Base-by-base conservation (phyloP, 2,329 filamentous ascomycete genomes). In the Aspergillus ruber region DNA sequence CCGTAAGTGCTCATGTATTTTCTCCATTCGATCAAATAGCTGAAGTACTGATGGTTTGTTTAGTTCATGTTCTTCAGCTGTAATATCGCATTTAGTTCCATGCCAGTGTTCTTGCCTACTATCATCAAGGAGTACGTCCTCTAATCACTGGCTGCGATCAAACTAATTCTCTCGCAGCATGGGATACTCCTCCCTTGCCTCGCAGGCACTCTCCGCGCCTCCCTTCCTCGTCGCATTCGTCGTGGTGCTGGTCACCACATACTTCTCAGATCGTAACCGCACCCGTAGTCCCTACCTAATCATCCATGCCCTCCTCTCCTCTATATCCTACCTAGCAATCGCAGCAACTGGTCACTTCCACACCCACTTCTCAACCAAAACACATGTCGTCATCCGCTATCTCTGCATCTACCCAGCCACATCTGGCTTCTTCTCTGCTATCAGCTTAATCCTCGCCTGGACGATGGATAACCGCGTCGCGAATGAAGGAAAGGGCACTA, bases 391-490 rank as follows among this genome's bases (percentile, higher is more conserved):
- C 29, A 69, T 75, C 47, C 68, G 88, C 15, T 95, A 95, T 60
- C 58, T 84, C 5, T 86, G 83, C 47, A 77, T 95, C 6, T 95
- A 85, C 63, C 88, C 88, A 0, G 88, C 90, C 2, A 80, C 84
- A 2, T 73, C 82, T 1, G 90, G 90, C 3, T 93, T 95, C 69
- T 91, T 95, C 74, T 83, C 80, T 50, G 85, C 88, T 17, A 86
- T 95, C 48, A 89, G 88, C 0, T 77, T 95, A 27, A 85, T 90
- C 56, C 86, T 95, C 48, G 85, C 88, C 1, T 95, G 90, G 90
- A 88, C 81, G 32, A 80, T 95, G 61, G 94, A 95, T 63, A 95
- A 95, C 66, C 87, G 93, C 62, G 71, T 78, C 45, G 82, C 75
- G 10, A 81, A 84, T 51, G 80, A 79, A 44, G 80, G 82, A 6